Evolutionary conservation across 345 rosid species (phyloP), one percentile per base, ranked within the genome.

Genomic region (Balakata baccata): DNA sequence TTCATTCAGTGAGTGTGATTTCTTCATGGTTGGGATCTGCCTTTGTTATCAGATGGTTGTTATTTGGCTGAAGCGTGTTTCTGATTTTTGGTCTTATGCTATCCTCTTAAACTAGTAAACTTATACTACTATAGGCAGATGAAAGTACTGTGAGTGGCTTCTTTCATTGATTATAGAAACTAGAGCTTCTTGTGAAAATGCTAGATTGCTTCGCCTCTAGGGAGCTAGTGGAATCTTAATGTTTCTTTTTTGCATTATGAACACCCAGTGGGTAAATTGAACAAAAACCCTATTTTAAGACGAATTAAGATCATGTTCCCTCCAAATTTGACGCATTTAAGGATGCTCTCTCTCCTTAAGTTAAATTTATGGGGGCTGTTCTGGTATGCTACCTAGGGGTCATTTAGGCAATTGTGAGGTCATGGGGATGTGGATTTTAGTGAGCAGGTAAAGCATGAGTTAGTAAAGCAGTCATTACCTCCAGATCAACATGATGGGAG

Each of bases 1-100:
- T 59, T 61, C 76, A 54, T 83, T 94, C 63, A 78, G 97, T 93
- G 75, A 84, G 93, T 85, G 81, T 54, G 70, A 52, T 79, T 29
- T 69, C 7, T 71, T 37, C 58, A 37, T 39, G 66, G 23, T 64
- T 5, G 38, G 10, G 25, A 45, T 41, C 34, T 8, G 37, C 11
- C 25, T 14, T 29, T 37, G 16, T 68, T 39, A 3, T 12, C 0
- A 22, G 64, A 64, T 53, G 60, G 34, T 39, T 17, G 16, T 62
- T 12, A 7, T 39, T 41, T 69, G 3, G 14, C n/a, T 69, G 14
- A 23, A 57, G 29, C 56, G 52, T 11, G 20, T 14, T 6, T 39
- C 37, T 43, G 17, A 11, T 38, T 39, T 64, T 7, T 72, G 22
- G 9, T 62, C 37, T 20, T 18, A 37, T 63, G 38, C 52, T 11